Evolutionary conservation across 169 alveolate genomes (phyloP).

Genomic region (Eimeria maxima): DNA sequence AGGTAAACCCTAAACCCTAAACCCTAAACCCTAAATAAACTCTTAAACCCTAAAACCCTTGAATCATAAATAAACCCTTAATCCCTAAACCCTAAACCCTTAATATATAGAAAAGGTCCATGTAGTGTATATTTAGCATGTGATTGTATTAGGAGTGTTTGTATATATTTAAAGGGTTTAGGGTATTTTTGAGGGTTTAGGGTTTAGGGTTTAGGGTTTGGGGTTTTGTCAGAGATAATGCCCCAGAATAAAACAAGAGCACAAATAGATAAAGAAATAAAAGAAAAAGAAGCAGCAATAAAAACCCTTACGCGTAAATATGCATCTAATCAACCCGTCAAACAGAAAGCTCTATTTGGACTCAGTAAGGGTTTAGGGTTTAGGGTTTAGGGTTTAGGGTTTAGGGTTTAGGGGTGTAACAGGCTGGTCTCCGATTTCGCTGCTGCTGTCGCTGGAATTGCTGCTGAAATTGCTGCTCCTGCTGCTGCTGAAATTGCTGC

Average conservation of each 20-base stretch:
- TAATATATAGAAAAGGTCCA: no score
- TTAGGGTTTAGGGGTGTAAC: background rate
- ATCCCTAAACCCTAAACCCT: no score
- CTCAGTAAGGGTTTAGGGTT: slow-evolving; percentile 42
- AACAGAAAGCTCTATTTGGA: slow-evolving; percentile 51
- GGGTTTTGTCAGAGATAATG: slow-evolving; percentile 84
- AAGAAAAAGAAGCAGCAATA: slow-evolving; percentile 87
- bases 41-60: background rate
- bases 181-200: slow-evolving; percentile 9
- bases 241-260: slow-evolving; percentile 87
- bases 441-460: no score
- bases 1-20: slow-evolving; percentile 83
- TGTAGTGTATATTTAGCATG: no score
- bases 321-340: slow-evolving; percentile 12
- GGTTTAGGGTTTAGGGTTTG: background rate
- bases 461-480: background rate
- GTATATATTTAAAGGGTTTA: background rate
- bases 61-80: no score
- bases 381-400: slow-evolving; percentile 13
- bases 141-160: background rate
- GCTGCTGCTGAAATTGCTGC: background rate
- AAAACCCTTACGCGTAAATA: slow-evolving; percentile 64
- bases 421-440: background rate
- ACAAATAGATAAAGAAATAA: slow-evolving; percentile 89
- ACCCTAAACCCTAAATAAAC: no score